Evolutionary conservation across 768 basidiomycete genomes (phyloP).

Genomic region (Lanmaoa pseudosensibilis): DNA sequence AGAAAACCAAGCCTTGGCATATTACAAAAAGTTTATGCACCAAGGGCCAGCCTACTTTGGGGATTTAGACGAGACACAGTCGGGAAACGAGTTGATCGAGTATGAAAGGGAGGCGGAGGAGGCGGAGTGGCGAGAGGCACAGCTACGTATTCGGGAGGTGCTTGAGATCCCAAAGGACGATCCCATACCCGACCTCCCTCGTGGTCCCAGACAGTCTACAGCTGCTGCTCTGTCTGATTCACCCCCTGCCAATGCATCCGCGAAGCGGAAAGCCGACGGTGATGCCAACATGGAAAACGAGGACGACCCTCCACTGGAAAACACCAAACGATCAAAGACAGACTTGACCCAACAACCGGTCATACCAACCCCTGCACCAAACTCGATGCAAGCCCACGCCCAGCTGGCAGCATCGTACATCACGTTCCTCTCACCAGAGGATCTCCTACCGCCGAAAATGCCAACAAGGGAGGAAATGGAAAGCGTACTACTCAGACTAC

Average conservation of each 20-base stretch:
- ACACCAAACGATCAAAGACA: constrained; percentile 33
- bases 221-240: constrained; percentile 16
- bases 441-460: constrained; percentile 73
- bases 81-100: constrained; percentile 59
- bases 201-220: constrained; percentile 13
- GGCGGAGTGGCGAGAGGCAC: constrained; percentile 70
- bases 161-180: constrained; percentile 54
- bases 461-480: constrained; percentile 82
- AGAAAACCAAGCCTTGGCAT: constrained; percentile 72
- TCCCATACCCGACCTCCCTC: constrained; percentile 53
- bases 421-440: constrained; percentile 70
- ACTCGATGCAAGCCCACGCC: constrained; percentile 38
- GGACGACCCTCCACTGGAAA: constrained; percentile 24
- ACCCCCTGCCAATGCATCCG: constrained; percentile 21
- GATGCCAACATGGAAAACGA: constrained; percentile 38
- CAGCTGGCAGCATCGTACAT: constrained; percentile 68
- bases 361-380: neutral
- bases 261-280: constrained; percentile 59
- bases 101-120: constrained; percentile 74
- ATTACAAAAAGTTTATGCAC: constrained; percentile 85
- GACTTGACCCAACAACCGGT: constrained; percentile 10
- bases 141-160: constrained; percentile 50
- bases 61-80: constrained; percentile 73
- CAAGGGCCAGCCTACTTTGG: constrained; percentile 91
- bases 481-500: constrained; percentile 63